Base-by-base conservation (phyloP, 768 basidiomycete species). In the Lentinula aciculospora region DNA sequence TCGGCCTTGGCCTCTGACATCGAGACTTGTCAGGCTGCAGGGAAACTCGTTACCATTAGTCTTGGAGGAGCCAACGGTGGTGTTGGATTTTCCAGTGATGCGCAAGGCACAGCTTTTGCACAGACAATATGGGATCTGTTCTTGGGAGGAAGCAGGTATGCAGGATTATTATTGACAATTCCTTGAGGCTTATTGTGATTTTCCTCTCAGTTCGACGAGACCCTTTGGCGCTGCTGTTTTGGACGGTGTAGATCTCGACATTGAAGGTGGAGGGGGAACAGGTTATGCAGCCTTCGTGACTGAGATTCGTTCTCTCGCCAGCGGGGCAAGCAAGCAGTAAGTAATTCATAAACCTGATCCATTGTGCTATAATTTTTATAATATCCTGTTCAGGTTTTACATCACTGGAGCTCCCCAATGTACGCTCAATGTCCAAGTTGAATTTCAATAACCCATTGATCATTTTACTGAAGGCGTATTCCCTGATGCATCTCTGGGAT, bases 241-340 rank as follows among this genome's bases (percentile, higher is more conserved):
- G 25, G 88, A 90, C 62, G 89, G 89, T 87, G 69, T 89, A 60
- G 88, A 91, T 67, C 74, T 91, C 31, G 88, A 89, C 66, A 86
- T 91, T 61, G 88, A 90, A 69, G 81, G 83, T n/a, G 88, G 88
- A 17, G 68, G 72, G 17, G 75, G 76, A 23, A 66, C 69, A 4
- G 71, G 76, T 36, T 86, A 83, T 62, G 71, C 70, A 3, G 73
- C 81, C 1, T 86, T 86, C 50, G 77, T 87, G 36, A 83, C 76
- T 59, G 67, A 74, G 56, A 78, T 87, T 45, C 78, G 81, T 8
- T 76, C 81, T 3, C 74, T 83, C 36, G 69, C 80, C 27, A 72
- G 67, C 51, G 75, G 76, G 32, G 76, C 79, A 8, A 77, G 74
- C 64, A 88, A 86, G 68, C 73, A 75, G 82, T 85, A 62, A 54